Evolutionary conservation across 176 grass and related monocot species (phyloP), one percentile per base, ranked within the genome.

Genomic region (Triticum turgidum): DNA sequence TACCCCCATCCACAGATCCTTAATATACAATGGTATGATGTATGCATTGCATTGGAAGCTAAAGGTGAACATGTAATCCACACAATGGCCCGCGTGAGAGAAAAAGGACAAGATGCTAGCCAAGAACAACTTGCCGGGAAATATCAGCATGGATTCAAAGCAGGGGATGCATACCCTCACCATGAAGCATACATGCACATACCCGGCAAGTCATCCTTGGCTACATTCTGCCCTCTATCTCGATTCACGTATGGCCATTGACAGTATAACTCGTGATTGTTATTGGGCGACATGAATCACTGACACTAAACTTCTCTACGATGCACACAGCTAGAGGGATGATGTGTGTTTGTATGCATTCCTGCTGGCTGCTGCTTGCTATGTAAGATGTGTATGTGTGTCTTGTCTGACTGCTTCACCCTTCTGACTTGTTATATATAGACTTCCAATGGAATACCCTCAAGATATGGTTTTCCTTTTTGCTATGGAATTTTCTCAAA

Each of bases 181-280:
- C 7, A 39, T 73, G 12, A 54, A 81, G 33, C 56, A 45, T 27
- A 5, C 15, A 76, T 72, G 38, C 24, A 44, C 79, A 63, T 87
- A 73, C 54, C 75, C 78, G 92, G 92, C 92, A 94, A 94, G 92
- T 94, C 90, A 94, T 94, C 92, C 94, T 97, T 94, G 90, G 92
- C 92, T 97, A 84, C 90, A 92, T 87, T 92, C 81, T 30, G 11
- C 54, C 92, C 90, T 94, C 84, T 83, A 29, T 82, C 86, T 86
- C 84, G 6, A 83, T 80, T 94, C 94, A 97, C 76, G 86, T 72
- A 86, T 65, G 90, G 77, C 92, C 62, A 35, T 80, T 67, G 54
- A 73, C 41, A 62, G 54, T 24, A 79, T 82, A 80, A 39, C 77
- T 63, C 37, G 35, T 33, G 24, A 69, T 61, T 88, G 47, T 41